Evolutionary conservation across 768 basidiomycete species (phyloP).

Genomic region (Panaeolus papilionaceus): DNA sequence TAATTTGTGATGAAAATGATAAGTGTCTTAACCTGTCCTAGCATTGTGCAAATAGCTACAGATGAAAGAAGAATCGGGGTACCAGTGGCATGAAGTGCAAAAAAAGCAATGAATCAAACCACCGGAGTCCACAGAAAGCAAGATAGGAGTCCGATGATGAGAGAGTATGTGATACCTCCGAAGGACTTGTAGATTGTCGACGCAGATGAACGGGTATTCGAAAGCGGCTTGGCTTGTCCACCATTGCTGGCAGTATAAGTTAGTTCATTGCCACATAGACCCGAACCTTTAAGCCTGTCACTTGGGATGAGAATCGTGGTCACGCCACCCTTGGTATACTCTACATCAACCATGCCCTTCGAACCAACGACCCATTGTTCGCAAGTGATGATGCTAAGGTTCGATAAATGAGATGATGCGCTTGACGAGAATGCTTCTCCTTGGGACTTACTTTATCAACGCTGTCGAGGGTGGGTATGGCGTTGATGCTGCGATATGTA

Average conservation of each 20-base stretch:
- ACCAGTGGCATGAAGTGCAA: background rate
- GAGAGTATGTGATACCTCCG: background rate
- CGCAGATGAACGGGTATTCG: background rate
- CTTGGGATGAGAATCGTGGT: conserved; percentile 62
- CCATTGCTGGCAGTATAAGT: conserved; percentile 27
- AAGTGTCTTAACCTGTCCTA: background rate
- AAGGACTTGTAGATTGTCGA: background rate
- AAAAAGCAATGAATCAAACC: background rate
- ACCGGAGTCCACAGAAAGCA: background rate
- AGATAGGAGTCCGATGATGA: background rate
- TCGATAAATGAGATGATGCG: conserved; percentile 8
- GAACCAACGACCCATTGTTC: conserved; percentile 73
- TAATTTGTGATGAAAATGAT: background rate
- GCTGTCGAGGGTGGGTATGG: conserved; percentile 54
- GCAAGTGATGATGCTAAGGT: conserved; percentile 65
- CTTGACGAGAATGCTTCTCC: background rate
- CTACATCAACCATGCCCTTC: conserved; percentile 61
- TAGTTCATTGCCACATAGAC: conserved; percentile 42
- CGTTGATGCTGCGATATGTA: conserved; percentile 61
- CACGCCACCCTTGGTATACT: conserved; percentile 69
- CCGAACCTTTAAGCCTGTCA: conserved; percentile 40
- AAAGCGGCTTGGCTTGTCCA: conserved; percentile 26
- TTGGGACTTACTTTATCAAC: conserved; percentile 57
- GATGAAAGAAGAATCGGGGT: background rate
- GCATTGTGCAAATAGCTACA: background rate